Conservation (phyloP, 73 alveolate genomes). For the Vitrella brassicaformis region DNA sequence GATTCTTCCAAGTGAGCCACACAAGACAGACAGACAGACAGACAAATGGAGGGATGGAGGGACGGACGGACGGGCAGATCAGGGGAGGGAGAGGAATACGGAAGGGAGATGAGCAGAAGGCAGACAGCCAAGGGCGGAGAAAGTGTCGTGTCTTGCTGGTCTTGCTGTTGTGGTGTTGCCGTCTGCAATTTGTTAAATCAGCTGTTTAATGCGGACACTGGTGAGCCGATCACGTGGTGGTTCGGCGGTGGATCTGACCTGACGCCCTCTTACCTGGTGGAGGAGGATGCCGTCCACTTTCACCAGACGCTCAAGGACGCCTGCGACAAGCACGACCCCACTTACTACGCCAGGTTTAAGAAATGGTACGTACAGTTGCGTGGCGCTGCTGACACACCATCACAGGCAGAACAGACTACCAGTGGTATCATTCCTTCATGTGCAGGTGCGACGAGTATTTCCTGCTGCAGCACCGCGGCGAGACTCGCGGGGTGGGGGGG, state of each 20-base stretch:
- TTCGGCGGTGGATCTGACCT: constrained; percentile 74
- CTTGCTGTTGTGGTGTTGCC: no score
- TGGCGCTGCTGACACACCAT: no score
- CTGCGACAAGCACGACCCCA: constrained; percentile 29
- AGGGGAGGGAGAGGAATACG: no score
- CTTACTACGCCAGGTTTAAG: constrained; percentile 37
- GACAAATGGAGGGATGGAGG: no score
- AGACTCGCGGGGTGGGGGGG: constrained; percentile 71
- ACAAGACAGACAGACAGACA: no score
- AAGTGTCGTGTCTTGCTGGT: no score
- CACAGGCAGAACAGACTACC: no score
- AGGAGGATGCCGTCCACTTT: constrained; percentile 51
- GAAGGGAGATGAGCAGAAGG: no score
- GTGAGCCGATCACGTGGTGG: constrained; percentile 52
- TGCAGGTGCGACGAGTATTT: constrained; percentile 62
- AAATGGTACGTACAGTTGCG: constrained; percentile 9
- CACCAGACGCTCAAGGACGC: constrained; percentile 43
- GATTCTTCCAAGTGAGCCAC: constrained; percentile 33
- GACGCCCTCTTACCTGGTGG: constrained; percentile 57
- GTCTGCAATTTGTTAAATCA: no score
- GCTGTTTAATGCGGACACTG: not conserved
- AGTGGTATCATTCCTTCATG: no score
- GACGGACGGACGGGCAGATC: no score
- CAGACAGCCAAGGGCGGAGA: no score
- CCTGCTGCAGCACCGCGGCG: constrained; percentile 48